Conservation (phyloP, 345 rosid genomes). For the Pistacia atlantica region DNA sequence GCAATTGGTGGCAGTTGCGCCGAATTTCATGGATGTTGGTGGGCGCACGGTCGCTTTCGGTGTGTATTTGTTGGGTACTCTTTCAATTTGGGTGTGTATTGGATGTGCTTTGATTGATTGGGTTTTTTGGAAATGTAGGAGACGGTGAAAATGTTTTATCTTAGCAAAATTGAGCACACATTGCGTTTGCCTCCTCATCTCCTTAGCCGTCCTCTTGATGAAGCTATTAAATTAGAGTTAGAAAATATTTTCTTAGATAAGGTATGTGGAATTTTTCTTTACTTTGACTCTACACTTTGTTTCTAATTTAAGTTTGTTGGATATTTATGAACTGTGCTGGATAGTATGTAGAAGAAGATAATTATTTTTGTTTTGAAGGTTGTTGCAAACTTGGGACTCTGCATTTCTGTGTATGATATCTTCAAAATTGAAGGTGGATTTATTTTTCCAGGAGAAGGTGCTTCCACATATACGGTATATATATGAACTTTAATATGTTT, state of each 20-base stretch:
- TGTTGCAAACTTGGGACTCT: conserved; percentile 71
- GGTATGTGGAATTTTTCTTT: conserved; percentile 35
- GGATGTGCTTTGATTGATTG: too few species aligned
- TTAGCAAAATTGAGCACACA: conserved; percentile 78
- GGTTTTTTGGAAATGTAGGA: not conserved
- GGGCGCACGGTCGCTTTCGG: too few species aligned
- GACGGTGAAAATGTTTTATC: conserved; percentile 55
- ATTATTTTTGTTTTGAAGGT: conserved; percentile 48
- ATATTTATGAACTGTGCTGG: not conserved
- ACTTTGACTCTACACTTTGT: not conserved
- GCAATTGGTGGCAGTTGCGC: too few species aligned
- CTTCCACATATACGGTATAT: conserved; percentile 75
- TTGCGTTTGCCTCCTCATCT: conserved; percentile 75
- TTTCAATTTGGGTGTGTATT: too few species aligned
- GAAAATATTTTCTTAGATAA: conserved; percentile 73
- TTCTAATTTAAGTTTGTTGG: not conserved
- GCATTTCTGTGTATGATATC: conserved; percentile 74
- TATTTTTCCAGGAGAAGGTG: conserved; percentile 82
- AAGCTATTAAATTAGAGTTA: conserved; percentile 66
- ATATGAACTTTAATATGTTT: not conserved
- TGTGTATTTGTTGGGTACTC: too few species aligned
- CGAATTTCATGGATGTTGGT: too few species aligned
- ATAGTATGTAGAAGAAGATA: not conserved
- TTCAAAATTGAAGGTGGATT: conserved; percentile 64
- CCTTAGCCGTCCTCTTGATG: conserved; percentile 62